Evolutionary conservation across 2,329 filamentous ascomycete species (phyloP).

Genomic region (Phoma sp.): DNA sequence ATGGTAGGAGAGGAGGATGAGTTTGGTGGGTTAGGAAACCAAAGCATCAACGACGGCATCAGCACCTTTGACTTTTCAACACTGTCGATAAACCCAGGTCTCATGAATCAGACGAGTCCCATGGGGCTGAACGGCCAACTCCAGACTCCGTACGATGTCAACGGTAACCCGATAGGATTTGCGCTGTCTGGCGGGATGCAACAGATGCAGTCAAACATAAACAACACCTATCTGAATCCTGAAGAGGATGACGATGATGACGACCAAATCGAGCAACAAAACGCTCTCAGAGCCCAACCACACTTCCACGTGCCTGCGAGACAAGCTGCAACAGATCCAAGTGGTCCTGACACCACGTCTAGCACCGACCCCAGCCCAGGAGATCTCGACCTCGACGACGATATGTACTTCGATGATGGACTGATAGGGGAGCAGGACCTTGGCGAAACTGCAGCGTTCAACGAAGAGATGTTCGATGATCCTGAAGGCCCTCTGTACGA

Average conservation of each 20-base stretch:
- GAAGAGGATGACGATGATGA: conserved; percentile 15
- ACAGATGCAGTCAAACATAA: conserved; percentile 6
- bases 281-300: conserved; percentile 4
- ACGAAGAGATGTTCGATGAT: conserved; percentile 76
- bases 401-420: conserved; percentile 74
- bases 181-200: conserved; percentile 38
- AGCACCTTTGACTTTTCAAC: conserved; percentile 44
- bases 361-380: conserved; percentile 17
- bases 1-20: conserved; percentile 51
- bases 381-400: conserved; percentile 51
- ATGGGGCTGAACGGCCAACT: conserved; percentile 32
- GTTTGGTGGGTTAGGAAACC: conserved; percentile 33
- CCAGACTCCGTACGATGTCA: conserved; percentile 37
- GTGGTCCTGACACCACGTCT: conserved; percentile 4
- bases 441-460: conserved; percentile 64
- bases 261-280: conserved; percentile 13
- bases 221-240: conserved; percentile 4
- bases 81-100: conserved; percentile 29
- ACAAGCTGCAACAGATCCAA: not conserved
- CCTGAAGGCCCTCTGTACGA: conserved; percentile 53
- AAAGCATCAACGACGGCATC: conserved; percentile 31
- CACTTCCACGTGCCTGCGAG: not conserved
- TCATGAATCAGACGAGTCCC: conserved; percentile 28
- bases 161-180: conserved; percentile 43
- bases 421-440: conserved; percentile 60